Conservation (phyloP, 768 basidiomycete species). For the Hygrophorus pudorinus region DNA sequence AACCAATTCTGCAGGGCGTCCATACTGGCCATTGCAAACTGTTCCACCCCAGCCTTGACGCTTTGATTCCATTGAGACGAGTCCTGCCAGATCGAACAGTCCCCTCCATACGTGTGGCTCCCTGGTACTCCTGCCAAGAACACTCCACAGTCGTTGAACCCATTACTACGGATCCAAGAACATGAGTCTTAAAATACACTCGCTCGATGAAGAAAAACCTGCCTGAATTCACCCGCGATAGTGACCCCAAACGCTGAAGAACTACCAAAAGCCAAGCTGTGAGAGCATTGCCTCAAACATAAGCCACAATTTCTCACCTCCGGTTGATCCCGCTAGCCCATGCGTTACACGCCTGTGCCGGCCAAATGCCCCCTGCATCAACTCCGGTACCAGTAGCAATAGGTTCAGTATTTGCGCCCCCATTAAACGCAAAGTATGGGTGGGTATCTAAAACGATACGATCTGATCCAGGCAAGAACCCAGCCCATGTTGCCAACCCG, state of each 20-base stretch:
- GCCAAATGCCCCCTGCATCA: conserved; percentile 31
- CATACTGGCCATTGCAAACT: conserved; percentile 81
- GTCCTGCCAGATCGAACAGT: conserved; percentile 63
- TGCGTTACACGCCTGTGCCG: conserved; percentile 32
- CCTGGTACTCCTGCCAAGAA: conserved; percentile 67
- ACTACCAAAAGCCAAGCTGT: not conserved
- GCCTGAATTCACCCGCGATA: conserved; percentile 68
- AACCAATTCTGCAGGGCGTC: conserved; percentile 90
- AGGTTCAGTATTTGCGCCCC: conserved; percentile 34
- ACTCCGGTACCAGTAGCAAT: conserved; percentile 21
- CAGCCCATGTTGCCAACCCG: conserved; percentile 51
- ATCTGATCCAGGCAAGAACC: conserved; percentile 72
- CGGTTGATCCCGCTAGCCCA: conserved; percentile 33
- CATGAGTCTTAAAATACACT: not conserved
- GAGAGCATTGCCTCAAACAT: not conserved
- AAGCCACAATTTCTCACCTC: conserved; percentile 12
- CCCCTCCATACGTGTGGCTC: conserved; percentile 38
- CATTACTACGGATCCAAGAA: conserved; percentile 17
- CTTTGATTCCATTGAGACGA: conserved; percentile 52
- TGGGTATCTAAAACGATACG: conserved; percentile 77
- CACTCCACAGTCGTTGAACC: conserved; percentile 73
- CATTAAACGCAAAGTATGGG: conserved; percentile 71
- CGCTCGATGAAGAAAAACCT: not conserved
- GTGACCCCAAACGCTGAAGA: conserved; percentile 66
- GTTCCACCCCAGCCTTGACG: conserved; percentile 54